Evolutionary conservation across 306 rosid genomes (phyloP).

Genomic region (Calophaca sinica): DNA sequence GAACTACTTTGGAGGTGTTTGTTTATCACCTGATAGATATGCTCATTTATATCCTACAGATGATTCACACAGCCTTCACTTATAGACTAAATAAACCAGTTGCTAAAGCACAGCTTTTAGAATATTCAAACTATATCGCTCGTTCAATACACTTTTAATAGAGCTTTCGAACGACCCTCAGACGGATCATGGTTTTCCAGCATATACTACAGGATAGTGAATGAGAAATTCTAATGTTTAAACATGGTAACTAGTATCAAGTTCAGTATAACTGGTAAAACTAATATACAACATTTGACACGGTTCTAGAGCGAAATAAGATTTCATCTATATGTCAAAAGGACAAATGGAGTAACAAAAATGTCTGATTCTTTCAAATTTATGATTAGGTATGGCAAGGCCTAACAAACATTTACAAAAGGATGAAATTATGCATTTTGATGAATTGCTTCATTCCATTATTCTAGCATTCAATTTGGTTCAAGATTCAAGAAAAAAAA

Average conservation of each 20-base stretch:
- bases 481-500: slow-evolving; percentile 33
- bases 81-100: slow-evolving; percentile 14
- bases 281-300: background rate
- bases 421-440: background rate
- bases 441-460: background rate
- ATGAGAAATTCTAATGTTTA: background rate
- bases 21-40: background rate
- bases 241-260: background rate
- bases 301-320: background rate
- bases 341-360: background rate
- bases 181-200: background rate
- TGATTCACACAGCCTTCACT: background rate
- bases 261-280: background rate
- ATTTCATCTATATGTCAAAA: background rate
- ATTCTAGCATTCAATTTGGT: slow-evolving; percentile 3
- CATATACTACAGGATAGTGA: background rate
- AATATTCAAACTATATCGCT: background rate
- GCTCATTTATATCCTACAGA: background rate
- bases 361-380: background rate
- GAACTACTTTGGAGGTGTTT: background rate
- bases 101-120: background rate
- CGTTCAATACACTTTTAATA: background rate
- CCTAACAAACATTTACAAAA: background rate
- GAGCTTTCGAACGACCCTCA: background rate
- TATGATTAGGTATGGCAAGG: background rate